A percentile compares a stretch with the other conserved stretches of the same genome.
Conservation (phyloP, 495 filamentous ascomycete genomes). For the Podospora australis region DNA sequence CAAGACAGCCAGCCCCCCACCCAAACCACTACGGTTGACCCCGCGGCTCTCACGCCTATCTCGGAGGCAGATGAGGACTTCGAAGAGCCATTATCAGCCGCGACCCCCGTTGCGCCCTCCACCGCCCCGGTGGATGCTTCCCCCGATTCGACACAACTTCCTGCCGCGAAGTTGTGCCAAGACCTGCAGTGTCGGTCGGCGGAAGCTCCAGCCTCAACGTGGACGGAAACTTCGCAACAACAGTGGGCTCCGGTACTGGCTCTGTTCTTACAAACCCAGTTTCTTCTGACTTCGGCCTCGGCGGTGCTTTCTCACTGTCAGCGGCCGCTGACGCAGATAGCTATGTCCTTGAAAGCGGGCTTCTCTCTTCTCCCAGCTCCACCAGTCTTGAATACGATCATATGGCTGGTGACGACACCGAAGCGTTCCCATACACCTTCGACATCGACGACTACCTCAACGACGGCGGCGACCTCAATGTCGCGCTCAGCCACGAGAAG, state of each 20-base stretch:
- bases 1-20: constrained; percentile 23
- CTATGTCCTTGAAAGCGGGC: constrained; percentile 69
- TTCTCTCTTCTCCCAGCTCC: constrained; percentile 62
- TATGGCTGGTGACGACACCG: constrained; percentile 68
- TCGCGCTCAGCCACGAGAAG: constrained; percentile 24
- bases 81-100: constrained; percentile 12
- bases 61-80: constrained; percentile 29
- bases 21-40: constrained; percentile 22
- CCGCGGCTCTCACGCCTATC: constrained; percentile 43
- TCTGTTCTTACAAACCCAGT: constrained; percentile 53
- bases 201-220: constrained; percentile 48
- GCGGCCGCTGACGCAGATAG: constrained; percentile 54
- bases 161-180: constrained; percentile 97
- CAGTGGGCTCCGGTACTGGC: constrained; percentile 48
- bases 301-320: constrained; percentile 58
- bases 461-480: constrained; percentile 45
- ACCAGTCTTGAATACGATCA: constrained; percentile 73
- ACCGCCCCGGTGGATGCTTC: constrained; percentile 48
- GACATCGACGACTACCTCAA: constrained; percentile 43
- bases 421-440: too few relatives aligned
- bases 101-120: constrained; percentile 19
- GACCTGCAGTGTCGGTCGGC: constrained; percentile 99
- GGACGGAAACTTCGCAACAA: constrained; percentile 50
- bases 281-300: constrained; percentile 61
- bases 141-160: constrained; percentile 98